A percentile compares a stretch with the other conserved stretches of the same genome.
Evolutionary conservation across 2,329 filamentous ascomycete species (phyloP).

Genomic region (Hypomyces rosellus): DNA sequence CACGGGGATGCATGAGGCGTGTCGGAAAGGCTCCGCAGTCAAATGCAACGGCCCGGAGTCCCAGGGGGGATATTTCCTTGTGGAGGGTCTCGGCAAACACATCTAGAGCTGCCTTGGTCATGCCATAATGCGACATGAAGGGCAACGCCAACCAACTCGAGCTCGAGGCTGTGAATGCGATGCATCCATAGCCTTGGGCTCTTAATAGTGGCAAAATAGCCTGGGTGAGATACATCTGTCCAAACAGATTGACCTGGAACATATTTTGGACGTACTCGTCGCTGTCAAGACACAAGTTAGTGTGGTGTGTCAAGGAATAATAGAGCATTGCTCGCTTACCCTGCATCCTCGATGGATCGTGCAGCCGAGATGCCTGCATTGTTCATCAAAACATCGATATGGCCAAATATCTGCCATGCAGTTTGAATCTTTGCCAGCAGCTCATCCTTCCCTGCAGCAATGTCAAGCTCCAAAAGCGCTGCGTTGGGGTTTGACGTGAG

Average conservation of each 20-base stretch:
- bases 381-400: slow-evolving; percentile 28
- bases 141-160: slow-evolving; percentile 23
- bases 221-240: slow-evolving; percentile 20
- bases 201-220: slow-evolving; percentile 23
- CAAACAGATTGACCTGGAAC: slow-evolving; percentile 25
- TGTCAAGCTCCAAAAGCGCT: slow-evolving; percentile 26
- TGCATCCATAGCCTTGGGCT: slow-evolving; percentile 16
- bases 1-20: slow-evolving; percentile 21
- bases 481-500: slow-evolving; percentile 19
- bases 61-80: slow-evolving; percentile 23
- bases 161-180: slow-evolving; percentile 26
- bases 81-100: slow-evolving; percentile 23
- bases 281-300: slow-evolving; percentile 8
- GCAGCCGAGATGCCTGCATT: slow-evolving; percentile 27
- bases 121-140: slow-evolving; percentile 25
- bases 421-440: slow-evolving; percentile 18
- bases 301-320: neutral
- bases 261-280: slow-evolving; percentile 19
- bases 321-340: slow-evolving; percentile 18
- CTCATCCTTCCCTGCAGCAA: slow-evolving; percentile 14
- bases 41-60: slow-evolving; percentile 24
- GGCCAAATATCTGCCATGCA: slow-evolving; percentile 26
- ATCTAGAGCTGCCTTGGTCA: slow-evolving; percentile 24
- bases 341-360: slow-evolving; percentile 24
- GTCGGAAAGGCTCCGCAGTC: slow-evolving; percentile 27